These are phyloP conservation scores for Metschnikowia shivogae DNA, from an alignment of 805 yeast genomes.

Conservation along the genomic window DNA sequence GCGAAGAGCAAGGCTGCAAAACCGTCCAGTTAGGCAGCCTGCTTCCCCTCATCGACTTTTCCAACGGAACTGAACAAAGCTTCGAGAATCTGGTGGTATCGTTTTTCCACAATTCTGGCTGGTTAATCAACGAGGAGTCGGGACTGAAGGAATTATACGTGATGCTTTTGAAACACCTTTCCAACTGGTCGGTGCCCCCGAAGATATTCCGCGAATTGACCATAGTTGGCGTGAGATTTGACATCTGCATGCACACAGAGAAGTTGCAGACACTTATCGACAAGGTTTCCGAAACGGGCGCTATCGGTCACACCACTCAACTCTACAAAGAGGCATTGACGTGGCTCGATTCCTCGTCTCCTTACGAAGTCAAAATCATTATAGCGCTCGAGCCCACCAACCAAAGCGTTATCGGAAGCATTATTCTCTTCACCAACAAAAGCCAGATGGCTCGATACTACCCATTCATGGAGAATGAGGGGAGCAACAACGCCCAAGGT, in stretches of 20 bases:
- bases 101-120: constrained; percentile 40
- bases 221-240: constrained; percentile 55
- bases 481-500: constrained; percentile 11
- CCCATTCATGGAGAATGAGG: constrained; percentile 48
- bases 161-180: constrained; percentile 40
- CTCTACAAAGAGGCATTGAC: constrained; percentile 38
- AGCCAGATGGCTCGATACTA: constrained; percentile 44
- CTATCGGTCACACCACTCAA: constrained; percentile 21
- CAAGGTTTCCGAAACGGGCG: constrained; percentile 15
- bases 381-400: constrained; percentile 52
- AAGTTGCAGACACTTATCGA: constrained; percentile 41
- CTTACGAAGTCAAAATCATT: constrained; percentile 41
- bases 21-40: constrained; percentile 40
- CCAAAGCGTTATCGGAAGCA: constrained; percentile 50
- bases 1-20: constrained; percentile 39
- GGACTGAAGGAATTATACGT: constrained; percentile 25
- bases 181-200: constrained; percentile 50
- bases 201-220: constrained; percentile 51
- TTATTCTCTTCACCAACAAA: constrained; percentile 44
- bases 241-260: constrained; percentile 43
- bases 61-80: constrained; percentile 21
- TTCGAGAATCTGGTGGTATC: constrained; percentile 22
- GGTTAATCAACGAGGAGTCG: constrained; percentile 27
- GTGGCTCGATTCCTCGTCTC: constrained; percentile 23
- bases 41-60: constrained; percentile 44